Evolutionary conservation across 495 filamentous ascomycete genomes (phyloP), one percentile per base, ranked within the genome.

Genomic region (Aspergillus diversus): DNA sequence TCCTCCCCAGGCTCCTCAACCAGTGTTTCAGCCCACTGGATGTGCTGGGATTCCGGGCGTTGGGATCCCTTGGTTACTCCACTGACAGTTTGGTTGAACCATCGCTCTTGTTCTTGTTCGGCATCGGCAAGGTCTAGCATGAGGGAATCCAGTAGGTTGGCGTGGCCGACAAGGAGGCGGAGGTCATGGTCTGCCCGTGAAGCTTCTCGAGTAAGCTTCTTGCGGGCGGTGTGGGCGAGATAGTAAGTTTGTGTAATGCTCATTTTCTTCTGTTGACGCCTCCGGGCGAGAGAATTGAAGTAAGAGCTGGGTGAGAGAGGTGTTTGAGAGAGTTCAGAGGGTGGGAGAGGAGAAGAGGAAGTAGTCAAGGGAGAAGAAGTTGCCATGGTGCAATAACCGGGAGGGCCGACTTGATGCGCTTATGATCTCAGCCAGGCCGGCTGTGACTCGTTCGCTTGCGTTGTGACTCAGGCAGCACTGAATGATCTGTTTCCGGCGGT

Each of bases 211-310:
- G 92, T 90, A 70, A 99, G 93, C 92, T 99, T 98, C 74, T 87
- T 89, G 68, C 95, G 87, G 74, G 95, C 95, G 77, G 92, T 92
- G 84, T 96, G 91, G 71, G 96, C 95, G 68, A 98, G 88, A 82
- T 92, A 96, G 88, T 97, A 98, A 64, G 93, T 97, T 80, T 97
- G 92, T 5, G 95, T 93, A 78, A 98, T 88, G 74, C 88, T 92
- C 95, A 99, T 98, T 81, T 90, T 93, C 78, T 88, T 86, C 73
- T 86, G 84, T 71, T 81, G 77, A 35, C 83, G 83, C 58, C 68
- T 59, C 3, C 71, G 74, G 49, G 64, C 47, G 56, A 78, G 66
- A 13, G 74, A 72, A 13, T 69, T 57, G 47, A 78, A 77, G 69
- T 74, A 78, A 60, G 77, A 71, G 60, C 60, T 68, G 64, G 71